Base-by-base conservation (phyloP, 257 asterid species). In the Nicotiana tabacum region DNA sequence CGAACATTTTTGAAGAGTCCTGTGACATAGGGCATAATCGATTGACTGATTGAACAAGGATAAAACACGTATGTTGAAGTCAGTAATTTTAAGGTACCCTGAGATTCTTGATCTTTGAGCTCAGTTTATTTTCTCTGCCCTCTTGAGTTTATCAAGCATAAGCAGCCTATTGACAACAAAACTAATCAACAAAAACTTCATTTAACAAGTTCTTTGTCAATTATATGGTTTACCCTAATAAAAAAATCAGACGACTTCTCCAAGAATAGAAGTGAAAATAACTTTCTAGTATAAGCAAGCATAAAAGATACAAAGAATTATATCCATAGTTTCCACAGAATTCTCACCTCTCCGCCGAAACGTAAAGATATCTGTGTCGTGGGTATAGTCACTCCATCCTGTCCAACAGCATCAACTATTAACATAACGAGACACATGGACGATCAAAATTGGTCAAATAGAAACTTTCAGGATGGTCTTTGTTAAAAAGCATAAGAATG, bases 301-400 rank as follows among this genome's bases (percentile, higher is more conserved):
- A 72, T 46, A 76, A 48, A 69, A 24, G 64, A 81, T 80, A 64
- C 64, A 24, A 33, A 64, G 12, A 65, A 69, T 79, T 24, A 82
- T 76, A 66, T 29, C 65, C 29, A 83, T 46, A 83, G 29, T 27
- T 43, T 67, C 77, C 48, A 81, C 69, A 77, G 27, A 65, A 62
- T 81, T 80, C 90, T 90, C 88, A 96, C 99, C 98, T 96, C 99
- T 89, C 99, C 99, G 81, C 99, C 99, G 68, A 90, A 96, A 56
- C 97, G 93, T 89, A 96, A 84, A 82, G 89, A 85, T 83, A 93
- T 87, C 88, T 91, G 98, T 53, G 99, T 92, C 51, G 87, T 90
- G 78, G 97, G 98, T 69, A 93, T 78, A 83, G 97, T 86, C 16
- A 90, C 98, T 80, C 98, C 98, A 87, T 96, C 99, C 99, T 96